Evolutionary conservation across 2,329 filamentous ascomycete species (phyloP).

Genomic region (Penicillium sp.): DNA sequence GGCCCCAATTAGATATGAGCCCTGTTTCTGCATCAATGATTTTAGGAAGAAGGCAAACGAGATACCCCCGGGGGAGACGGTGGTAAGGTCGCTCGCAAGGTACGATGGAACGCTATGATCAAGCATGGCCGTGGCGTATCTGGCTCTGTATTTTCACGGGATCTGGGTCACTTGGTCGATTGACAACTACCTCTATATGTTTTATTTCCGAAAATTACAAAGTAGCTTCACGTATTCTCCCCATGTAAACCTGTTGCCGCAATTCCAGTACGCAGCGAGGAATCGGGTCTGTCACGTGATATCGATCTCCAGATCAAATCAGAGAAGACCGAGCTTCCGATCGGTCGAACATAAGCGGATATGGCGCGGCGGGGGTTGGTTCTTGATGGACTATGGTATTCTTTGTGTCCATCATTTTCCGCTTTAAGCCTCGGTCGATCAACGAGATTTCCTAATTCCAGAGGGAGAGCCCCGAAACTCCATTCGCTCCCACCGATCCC

Average conservation of each 20-base stretch:
- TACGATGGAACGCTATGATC: conserved; percentile 31
- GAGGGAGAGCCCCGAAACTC: conserved; percentile 8
- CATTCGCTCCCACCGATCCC: conserved; percentile 5
- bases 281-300: conserved; percentile 14
- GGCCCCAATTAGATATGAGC: conserved; percentile 23
- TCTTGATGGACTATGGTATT: conserved; percentile 42
- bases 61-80: conserved; percentile 36
- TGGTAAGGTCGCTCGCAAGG: conserved; percentile 28
- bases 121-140: conserved; percentile 42
- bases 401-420: conserved; percentile 39
- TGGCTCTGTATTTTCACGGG: conserved; percentile 36
- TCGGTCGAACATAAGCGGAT: conserved; percentile 17
- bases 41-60: conserved; percentile 26
- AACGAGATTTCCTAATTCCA: conserved; percentile 9
- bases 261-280: background rate
- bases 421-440: conserved; percentile 18
- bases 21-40: conserved; percentile 16
- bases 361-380: conserved; percentile 36
- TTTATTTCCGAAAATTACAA: conserved; percentile 13
- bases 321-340: conserved; percentile 4
- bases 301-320: conserved; percentile 6
- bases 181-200: conserved; percentile 16
- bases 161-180: conserved; percentile 26
- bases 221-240: background rate
- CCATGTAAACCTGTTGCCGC: background rate